Base-by-base conservation (phyloP, 306 rosid genomes). In the Castanea crenata region DNA sequence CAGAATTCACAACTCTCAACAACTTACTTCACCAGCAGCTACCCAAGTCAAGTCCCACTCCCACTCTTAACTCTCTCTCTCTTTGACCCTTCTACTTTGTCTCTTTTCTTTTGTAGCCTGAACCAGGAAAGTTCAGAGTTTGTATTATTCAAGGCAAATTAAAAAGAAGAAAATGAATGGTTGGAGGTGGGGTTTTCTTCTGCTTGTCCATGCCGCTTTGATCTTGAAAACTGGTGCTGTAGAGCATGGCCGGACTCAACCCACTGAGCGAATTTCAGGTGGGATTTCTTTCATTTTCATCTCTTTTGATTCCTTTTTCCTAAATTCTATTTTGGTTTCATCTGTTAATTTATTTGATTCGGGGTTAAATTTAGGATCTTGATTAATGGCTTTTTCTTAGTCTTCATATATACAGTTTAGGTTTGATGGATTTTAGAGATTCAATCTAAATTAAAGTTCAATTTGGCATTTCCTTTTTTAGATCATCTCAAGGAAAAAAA, bases 221-320 rank as follows among this genome's bases (percentile, higher is more conserved):
- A 67, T 87, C 19, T 55, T 80, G 74, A 59, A 77, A 73, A 56
- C 74, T 83, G 87, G 85, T 76, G 93, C 90, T 63, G 81, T 81
- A 73, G 86, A 83, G 69, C 90, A 88, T 9, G 89, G 87, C 61
- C 85, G 89, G 46, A 86, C 81, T 80, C 94, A 83, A 46, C 96
- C 90, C 55, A 91, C 96, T 27, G 99, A 96, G 83, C 83, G 99
- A 81, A 96, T 96, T 84, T 93, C 98, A 81, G 99, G 99, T 91
- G 57, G 44, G 81, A 34, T 70, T 73, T 41, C 54, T 56, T 76
- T 49, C 74, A 18, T 49, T 79, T 73, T n/a, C 55, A 13, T 19
- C 34, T 63, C 70, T 35, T 19, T 18, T 27, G 46, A 71, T 69
- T 69, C 25, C 15, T 20, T 57, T 78, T 79, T 68, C 23, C 72